Conservation (phyloP, 1,139 yeast species). For the Tardiomyces depauwii region DNA sequence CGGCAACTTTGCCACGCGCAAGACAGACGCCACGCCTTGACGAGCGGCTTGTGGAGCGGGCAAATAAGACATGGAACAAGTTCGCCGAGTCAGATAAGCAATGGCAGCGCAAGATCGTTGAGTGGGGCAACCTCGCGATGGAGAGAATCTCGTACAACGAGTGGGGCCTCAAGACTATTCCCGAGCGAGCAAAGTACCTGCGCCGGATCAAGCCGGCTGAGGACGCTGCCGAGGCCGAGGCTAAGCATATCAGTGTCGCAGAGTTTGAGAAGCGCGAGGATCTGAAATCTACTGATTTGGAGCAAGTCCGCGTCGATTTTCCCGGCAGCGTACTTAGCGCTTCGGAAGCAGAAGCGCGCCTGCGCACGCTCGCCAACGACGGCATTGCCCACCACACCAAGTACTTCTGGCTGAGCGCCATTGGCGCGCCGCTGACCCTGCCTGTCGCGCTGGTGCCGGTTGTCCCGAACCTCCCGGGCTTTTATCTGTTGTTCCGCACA, state of each 20-base stretch:
- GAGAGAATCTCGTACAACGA: slow-evolving; percentile 43
- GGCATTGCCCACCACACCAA: slow-evolving; percentile 35
- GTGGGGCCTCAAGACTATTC: slow-evolving; percentile 38
- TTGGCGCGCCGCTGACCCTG: slow-evolving; percentile 64
- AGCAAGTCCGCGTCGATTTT: slow-evolving; percentile 15
- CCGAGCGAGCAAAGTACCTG: slow-evolving; percentile 13
- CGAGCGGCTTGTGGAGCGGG: slow-evolving; percentile 35
- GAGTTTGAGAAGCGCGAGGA: slow-evolving; percentile 27
- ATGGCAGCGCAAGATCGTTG: slow-evolving; percentile 34
- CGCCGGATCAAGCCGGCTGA: background rate
- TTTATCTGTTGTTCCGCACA: slow-evolving; percentile 68
- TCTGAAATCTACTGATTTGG: slow-evolving; percentile 8
- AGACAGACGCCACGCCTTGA: slow-evolving; percentile 23
- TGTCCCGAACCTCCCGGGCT: slow-evolving; percentile 94
- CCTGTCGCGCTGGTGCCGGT: slow-evolving; percentile 79
- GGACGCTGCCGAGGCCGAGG: slow-evolving; percentile 3
- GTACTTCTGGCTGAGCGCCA: slow-evolving; percentile 36
- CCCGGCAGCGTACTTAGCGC: slow-evolving; percentile 15
- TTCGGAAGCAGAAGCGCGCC: slow-evolving; percentile 14
- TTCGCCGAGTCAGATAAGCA: slow-evolving; percentile 32
- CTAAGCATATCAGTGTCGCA: slow-evolving; percentile 25
- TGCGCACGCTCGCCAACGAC: slow-evolving; percentile 22
- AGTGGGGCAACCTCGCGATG: slow-evolving; percentile 29
- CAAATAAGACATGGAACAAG: slow-evolving; percentile 36
- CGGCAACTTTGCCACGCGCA: slow-evolving; percentile 17